phyloP scores from a whole-genome alignment of 2,329 filamentous ascomycete genomes.

The Fusarium abutilonis region DNA sequence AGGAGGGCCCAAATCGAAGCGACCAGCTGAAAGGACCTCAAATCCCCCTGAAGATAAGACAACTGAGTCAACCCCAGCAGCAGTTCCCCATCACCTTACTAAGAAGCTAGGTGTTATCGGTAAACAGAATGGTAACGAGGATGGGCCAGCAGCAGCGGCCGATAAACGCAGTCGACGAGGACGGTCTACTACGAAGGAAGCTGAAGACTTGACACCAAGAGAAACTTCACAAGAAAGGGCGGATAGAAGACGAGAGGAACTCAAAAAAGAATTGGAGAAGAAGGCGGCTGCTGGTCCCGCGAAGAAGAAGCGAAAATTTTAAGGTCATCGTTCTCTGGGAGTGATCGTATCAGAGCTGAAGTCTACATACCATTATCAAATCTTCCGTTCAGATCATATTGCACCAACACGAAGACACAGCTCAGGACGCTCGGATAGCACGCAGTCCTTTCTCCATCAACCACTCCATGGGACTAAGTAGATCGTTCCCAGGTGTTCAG shows the following conservation, averaged over 20 bases:
- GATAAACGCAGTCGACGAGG: conserved; percentile 40
- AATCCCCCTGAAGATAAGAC: conserved; percentile 13
- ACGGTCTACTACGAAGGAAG: conserved; percentile 29
- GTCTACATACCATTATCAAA: too few species aligned
- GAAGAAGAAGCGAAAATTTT: conserved; percentile 68
- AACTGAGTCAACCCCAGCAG: conserved; percentile 5
- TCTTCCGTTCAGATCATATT: neutral
- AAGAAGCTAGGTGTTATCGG: conserved; percentile 52
- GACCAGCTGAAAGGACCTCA: conserved; percentile 12
- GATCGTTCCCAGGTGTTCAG: neutral
- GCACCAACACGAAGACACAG: neutral
- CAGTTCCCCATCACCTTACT: conserved; percentile 21
- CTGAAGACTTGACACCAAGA: conserved; percentile 48
- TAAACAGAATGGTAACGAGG: conserved; percentile 37
- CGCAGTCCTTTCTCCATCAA: neutral
- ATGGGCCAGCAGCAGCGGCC: conserved; percentile 5
- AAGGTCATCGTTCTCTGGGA: neutral
- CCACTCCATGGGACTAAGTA: neutral
- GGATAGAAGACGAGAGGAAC: conserved; percentile 61
- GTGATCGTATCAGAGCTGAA: neutral
- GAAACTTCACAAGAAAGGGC: conserved; percentile 59
- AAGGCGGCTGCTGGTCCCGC: conserved; percentile 60
- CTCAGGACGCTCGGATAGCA: neutral
- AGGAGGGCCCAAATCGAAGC: conserved; percentile 48
- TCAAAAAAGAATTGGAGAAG: conserved; percentile 61